Percentiles rank a stretch among this genome's conserved stretches.
Conservation (phyloP, 2,329 filamentous ascomycete species). For the Eurotiales sp. region DNA sequence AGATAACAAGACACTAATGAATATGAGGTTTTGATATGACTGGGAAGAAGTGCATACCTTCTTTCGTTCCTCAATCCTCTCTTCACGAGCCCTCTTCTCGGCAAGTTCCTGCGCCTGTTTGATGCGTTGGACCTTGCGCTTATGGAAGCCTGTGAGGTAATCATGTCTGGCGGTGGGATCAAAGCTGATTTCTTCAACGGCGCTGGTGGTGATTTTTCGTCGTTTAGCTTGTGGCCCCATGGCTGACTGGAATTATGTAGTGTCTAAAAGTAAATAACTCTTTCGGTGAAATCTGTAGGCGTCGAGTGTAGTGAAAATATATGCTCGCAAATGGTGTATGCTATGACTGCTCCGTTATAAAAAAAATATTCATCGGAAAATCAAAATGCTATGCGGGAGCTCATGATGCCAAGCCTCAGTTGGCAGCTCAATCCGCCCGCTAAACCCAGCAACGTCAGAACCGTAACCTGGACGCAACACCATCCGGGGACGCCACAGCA, state of each 20-base stretch:
- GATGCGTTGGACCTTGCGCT: constrained; percentile 81
- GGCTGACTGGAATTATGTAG: too few species aligned
- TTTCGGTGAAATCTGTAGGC: too few species aligned
- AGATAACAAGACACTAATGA: neutral
- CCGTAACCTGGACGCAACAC: neutral
- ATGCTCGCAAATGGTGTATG: neutral
- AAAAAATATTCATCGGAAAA: constrained; percentile 12
- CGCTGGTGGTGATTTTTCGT: constrained; percentile 56
- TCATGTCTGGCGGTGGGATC: constrained; percentile 75
- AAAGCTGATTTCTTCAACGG: constrained; percentile 79
- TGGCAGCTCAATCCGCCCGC: constrained; percentile 15
- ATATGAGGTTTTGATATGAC: neutral
- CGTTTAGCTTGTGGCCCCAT: constrained; percentile 63
- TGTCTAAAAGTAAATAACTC: too few species aligned
- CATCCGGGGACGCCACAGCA: constrained; percentile 12
- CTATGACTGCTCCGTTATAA: neutral
- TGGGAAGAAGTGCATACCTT: constrained; percentile 56
- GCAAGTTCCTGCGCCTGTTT: constrained; percentile 83
- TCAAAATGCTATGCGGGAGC: constrained; percentile 18
- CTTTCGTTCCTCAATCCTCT: constrained; percentile 68
- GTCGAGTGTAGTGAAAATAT: too few species aligned
- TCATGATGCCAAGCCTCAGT: constrained; percentile 19
- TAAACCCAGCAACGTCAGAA: constrained; percentile 14
- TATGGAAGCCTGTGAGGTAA: constrained; percentile 93
- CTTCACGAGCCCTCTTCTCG: constrained; percentile 70